Conservation (phyloP, 106 monocot species). For the Iris macrosiphon region DNA sequence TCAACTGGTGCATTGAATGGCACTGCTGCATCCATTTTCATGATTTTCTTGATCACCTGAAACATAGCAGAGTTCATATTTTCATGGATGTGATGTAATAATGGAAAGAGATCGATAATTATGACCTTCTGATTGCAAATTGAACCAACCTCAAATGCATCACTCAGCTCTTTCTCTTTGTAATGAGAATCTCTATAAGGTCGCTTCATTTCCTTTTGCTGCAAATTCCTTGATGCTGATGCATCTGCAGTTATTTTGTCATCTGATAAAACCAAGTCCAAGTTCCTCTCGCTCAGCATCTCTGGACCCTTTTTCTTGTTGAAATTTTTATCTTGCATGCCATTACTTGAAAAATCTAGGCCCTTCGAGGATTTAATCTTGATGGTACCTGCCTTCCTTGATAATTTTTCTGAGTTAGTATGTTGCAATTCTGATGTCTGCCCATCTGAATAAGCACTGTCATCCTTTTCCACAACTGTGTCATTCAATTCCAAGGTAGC, state of each 20-base stretch:
- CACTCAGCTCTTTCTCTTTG: conserved; percentile 59
- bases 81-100: neutral
- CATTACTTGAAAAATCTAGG: conserved; percentile 20
- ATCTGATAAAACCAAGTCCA: conserved; percentile 11
- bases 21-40: conserved; percentile 98
- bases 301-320: conserved; percentile 14
- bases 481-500: conserved; percentile 16
- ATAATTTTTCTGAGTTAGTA: conserved; percentile 20
- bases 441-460: conserved; percentile 51
- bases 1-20: conserved; percentile 93
- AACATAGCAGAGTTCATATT: neutral
- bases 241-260: conserved; percentile 25
- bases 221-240: conserved; percentile 18
- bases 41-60: conserved; percentile 88
- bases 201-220: conserved; percentile 16
- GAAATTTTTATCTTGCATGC: conserved; percentile 15
- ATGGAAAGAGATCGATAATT: neutral
- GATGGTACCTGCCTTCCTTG: conserved; percentile 68
- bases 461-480: conserved; percentile 29
- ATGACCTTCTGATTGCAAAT: neutral
- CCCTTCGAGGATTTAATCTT: conserved; percentile 75
- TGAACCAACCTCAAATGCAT: conserved; percentile 49
- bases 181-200: conserved; percentile 26
- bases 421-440: conserved; percentile 36
- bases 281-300: conserved; percentile 3